Evolutionary conservation across 1,284 basidiomycete species (phyloP).

Genomic region (Quambalaria eucalypti): DNA sequence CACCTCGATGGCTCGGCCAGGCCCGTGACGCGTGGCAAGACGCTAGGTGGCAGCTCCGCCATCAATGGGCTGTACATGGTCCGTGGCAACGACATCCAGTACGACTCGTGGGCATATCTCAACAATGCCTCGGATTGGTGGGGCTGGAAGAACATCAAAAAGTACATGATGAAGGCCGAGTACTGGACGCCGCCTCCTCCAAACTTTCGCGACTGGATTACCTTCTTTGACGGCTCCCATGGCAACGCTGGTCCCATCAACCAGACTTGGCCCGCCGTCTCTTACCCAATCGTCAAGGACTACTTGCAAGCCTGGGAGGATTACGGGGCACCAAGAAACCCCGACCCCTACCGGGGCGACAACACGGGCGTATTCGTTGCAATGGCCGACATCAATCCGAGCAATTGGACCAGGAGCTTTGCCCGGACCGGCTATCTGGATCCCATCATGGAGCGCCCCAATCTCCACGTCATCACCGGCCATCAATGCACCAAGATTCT

Average conservation of each 20-base stretch:
- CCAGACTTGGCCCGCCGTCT: conserved; percentile 21
- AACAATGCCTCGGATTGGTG: conserved; percentile 14
- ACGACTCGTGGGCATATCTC: conserved; percentile 22
- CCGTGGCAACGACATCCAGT: conserved; percentile 19
- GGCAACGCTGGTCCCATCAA: conserved; percentile 52
- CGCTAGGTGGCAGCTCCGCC: conserved; percentile 27
- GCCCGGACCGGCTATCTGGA: conserved; percentile 64
- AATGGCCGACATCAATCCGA: conserved; percentile 58
- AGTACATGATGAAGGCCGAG: conserved; percentile 52
- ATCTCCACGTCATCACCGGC: conserved; percentile 58
- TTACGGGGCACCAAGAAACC: conserved; percentile 50
- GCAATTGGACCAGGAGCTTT: conserved; percentile 61
- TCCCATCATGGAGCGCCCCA: conserved; percentile 55
- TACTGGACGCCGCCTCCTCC: conserved; percentile 38
- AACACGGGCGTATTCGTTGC: conserved; percentile 56
- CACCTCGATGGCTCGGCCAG: too few species aligned
- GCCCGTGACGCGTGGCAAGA: conserved; percentile 28
- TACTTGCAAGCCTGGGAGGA: conserved; percentile 17
- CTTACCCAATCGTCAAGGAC: conserved; percentile 20
- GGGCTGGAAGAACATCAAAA: conserved; percentile 25
- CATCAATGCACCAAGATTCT: conserved; percentile 59
- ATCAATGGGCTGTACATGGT: conserved; percentile 40
- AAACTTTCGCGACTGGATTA: conserved; percentile 4
- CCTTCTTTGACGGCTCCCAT: conserved; percentile 48
- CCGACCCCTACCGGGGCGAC: conserved; percentile 54